These are phyloP conservation scores for Plasmopara muralis DNA, from an alignment of 352 stramenopile species.

Conservation along the genomic window DNA sequence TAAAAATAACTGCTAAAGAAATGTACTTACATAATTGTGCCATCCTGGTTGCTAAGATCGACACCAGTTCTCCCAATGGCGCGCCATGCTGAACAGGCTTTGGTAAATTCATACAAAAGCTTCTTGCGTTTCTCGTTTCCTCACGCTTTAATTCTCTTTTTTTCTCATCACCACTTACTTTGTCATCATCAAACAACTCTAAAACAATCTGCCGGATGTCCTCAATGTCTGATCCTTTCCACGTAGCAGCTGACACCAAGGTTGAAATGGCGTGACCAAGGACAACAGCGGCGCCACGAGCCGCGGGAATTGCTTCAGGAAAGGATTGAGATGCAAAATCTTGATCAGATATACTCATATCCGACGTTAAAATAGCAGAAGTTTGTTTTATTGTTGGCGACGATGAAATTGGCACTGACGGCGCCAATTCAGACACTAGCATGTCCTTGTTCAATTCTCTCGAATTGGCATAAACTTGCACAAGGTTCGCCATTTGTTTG, in stretches of 20 bases:
- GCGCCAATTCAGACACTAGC: slow-evolving; percentile 64
- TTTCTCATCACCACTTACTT: slow-evolving; percentile 7
- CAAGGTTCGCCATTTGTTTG: slow-evolving; percentile 58
- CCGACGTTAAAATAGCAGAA: neutral
- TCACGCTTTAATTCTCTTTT: slow-evolving; percentile 4
- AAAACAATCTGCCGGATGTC: slow-evolving; percentile 48
- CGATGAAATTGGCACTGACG: slow-evolving; percentile 31
- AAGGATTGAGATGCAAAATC: slow-evolving; percentile 6
- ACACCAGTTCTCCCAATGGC: slow-evolving; percentile 61
- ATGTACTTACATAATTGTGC: slow-evolving; percentile 44
- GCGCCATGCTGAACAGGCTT: slow-evolving; percentile 38
- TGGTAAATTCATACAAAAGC: slow-evolving; percentile 8
- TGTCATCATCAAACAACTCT: slow-evolving; percentile 48
- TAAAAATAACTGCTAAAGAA: neutral
- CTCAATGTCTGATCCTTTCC: slow-evolving; percentile 66
- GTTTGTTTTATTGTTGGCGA: neutral
- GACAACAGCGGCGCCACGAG: slow-evolving; percentile 64
- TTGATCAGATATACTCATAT: slow-evolving; percentile 2
- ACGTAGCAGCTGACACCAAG: slow-evolving; percentile 60
- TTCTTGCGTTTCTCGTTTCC: slow-evolving; percentile 1
- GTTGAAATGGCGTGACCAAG: slow-evolving; percentile 67
- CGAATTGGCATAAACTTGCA: slow-evolving; percentile 70
- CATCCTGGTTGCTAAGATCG: slow-evolving; percentile 62
- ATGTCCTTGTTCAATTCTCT: slow-evolving; percentile 62
- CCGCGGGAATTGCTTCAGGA: slow-evolving; percentile 52